Base-by-base conservation (phyloP, 1,284 basidiomycete species). In the Sanguinoderma infundibulare region DNA sequence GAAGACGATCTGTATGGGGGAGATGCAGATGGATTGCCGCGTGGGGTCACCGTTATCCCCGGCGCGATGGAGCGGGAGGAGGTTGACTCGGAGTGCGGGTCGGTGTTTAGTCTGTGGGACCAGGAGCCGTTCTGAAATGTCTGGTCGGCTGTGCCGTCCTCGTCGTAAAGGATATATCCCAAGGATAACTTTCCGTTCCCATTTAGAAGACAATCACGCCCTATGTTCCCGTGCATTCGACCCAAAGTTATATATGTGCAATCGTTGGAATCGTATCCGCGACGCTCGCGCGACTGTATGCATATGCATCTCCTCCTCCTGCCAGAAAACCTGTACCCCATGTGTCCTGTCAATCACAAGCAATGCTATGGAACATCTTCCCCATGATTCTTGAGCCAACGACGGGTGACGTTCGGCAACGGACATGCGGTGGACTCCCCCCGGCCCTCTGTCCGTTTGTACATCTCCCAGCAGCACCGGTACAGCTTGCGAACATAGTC, bases 341-440 rank as follows among this genome's bases (percentile, higher is more conserved):
- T 49, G 17, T n/a, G 32, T 24, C 22, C 12, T 32, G 9, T 4
- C 24, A 4, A 14, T 12, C 12, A 14, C 14, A 10, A 38, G 28
- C 15, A 34, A 9, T 15, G 3, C 53, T 40, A 63, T 17, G 57
- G 34, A 1, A 55, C 46, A 14, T 60, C 51, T 39, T 67, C 66
- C 5, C 66, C 68, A 30, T 89, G 85, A 57, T 76, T 77, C 68
- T 83, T 84, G 24, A 90, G 67, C 89, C 89, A 91, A 47, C 83
- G 76, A 38, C 79, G 75, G 1, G 90, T 78, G 3, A 85, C 83
- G 35, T 64, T 75, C 32, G 78, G 78, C 67, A 81, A 78, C 0
- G 90, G 89, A 73, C 89, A 91, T 0, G 87, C 86, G 0, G 85
- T 85, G 5, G 87, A 87, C 62, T 83, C 78, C 7, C 76, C 80